Evolutionary conservation across 164 flowering plant genomes (phyloP).

Genomic region (Tetrastigma voinierianum): DNA sequence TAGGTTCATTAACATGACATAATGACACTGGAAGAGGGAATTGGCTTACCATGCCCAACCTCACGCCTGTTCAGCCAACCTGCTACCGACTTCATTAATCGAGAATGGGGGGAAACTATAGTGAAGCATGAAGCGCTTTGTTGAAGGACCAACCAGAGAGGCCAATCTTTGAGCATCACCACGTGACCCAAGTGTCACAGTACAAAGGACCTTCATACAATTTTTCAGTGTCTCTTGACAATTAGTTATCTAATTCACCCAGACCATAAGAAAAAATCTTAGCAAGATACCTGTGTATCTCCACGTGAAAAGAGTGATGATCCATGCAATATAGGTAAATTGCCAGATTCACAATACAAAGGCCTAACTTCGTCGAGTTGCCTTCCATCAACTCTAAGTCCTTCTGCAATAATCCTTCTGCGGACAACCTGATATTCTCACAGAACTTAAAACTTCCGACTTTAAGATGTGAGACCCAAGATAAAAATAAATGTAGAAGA

Average conservation of each 20-base stretch:
- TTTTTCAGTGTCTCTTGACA: neutral
- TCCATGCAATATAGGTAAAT: constrained; percentile 79
- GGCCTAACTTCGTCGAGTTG: constrained; percentile 90
- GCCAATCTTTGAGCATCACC: constrained; percentile 89
- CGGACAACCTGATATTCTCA: constrained; percentile 68
- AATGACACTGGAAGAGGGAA: neutral
- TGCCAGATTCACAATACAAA: constrained; percentile 72
- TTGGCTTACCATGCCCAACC: constrained; percentile 90
- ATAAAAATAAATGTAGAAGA: neutral
- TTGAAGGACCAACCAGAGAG: constrained; percentile 86
- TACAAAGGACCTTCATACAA: constrained; percentile 72
- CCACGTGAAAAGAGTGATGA: constrained; percentile 92
- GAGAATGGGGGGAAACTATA: constrained; percentile 94
- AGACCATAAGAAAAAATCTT: neutral
- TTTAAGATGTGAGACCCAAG: constrained; percentile 5
- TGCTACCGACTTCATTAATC: constrained; percentile 93
- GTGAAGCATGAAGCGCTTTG: constrained; percentile 97
- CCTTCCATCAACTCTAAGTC: constrained; percentile 90
- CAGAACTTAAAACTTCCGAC: neutral
- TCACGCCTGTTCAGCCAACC: constrained; percentile 93
- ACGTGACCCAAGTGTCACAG: constrained; percentile 96
- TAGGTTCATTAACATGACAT: neutral
- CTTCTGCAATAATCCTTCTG: constrained; percentile 66
- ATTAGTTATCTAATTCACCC: neutral
- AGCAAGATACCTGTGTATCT: constrained; percentile 74